These are phyloP conservation scores for Diplocarpon mali DNA, from an alignment of 2,329 filamentous ascomycete genomes.

Conservation along the genomic window DNA sequence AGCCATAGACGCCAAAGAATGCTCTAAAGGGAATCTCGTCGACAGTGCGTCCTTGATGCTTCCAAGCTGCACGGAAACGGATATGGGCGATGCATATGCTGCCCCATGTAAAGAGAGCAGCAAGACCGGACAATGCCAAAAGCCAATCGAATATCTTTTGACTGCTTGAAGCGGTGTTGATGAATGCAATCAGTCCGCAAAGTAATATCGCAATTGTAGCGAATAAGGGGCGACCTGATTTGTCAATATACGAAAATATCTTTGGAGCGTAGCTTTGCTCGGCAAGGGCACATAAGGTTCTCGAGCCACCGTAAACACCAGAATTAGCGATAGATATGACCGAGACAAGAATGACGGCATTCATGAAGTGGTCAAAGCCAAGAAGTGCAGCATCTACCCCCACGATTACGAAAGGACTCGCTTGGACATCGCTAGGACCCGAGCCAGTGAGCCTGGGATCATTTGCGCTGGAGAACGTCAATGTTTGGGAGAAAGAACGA, in stretches of 20 bases:
- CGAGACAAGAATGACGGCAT: constrained; percentile 80
- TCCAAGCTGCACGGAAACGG: constrained; percentile 52
- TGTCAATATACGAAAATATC: constrained; percentile 70
- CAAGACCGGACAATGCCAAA: constrained; percentile 58
- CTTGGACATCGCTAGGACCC: constrained; percentile 47
- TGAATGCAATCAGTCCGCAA: constrained; percentile 47
- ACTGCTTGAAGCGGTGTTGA: constrained; percentile 34
- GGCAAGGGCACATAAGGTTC: constrained; percentile 78
- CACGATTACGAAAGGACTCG: constrained; percentile 87
- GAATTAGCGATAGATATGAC: constrained; percentile 87
- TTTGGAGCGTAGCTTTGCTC: constrained; percentile 74
- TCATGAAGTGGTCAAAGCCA: constrained; percentile 77
- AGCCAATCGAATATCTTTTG: constrained; percentile 49
- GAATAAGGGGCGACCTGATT: constrained; percentile 60
- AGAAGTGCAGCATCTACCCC: constrained; percentile 76
- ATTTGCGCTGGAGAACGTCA: constrained; percentile 40
- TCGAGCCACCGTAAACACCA: constrained; percentile 79
- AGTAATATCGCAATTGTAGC: constrained; percentile 40
- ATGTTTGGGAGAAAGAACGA: not conserved
- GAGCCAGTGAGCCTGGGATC: constrained; percentile 52
- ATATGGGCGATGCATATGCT: constrained; percentile 54
- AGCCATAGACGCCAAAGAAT: constrained; percentile 49
- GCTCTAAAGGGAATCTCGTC: constrained; percentile 36
- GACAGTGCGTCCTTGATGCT: constrained; percentile 41
- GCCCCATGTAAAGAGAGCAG: constrained; percentile 64